These are phyloP conservation scores for Melanomma pulvis-pyrius DNA, from an alignment of 495 filamentous ascomycete species.

Conservation along the genomic window DNA sequence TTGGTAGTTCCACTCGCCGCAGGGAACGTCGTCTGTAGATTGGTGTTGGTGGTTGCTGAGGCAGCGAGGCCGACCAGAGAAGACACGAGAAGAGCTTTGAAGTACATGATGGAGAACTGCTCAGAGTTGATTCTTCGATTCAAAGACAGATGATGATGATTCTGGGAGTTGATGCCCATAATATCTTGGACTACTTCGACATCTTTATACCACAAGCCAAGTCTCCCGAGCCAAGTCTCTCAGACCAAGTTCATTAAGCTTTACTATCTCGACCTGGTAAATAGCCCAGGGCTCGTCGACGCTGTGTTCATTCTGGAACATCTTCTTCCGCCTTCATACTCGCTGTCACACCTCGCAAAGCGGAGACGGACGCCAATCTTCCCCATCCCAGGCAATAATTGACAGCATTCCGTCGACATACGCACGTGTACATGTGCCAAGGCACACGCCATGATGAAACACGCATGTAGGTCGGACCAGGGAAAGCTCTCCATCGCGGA, in stretches of 20 bases:
- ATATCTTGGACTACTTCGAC: too few species aligned
- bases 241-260: too few species aligned
- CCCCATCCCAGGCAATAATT: background rate
- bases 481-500: too few species aligned
- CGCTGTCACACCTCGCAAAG: background rate
- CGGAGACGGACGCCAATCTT: too few species aligned
- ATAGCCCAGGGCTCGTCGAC: background rate
- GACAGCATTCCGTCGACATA: too few species aligned
- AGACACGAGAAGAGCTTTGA: constrained; percentile 16
- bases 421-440: background rate
- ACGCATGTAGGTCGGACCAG: too few species aligned
- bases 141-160: too few species aligned
- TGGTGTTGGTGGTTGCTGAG: constrained; percentile 24
- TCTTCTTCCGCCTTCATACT: background rate
- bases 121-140: background rate
- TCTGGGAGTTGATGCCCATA: too few species aligned
- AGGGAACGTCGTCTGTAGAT: constrained; percentile 32
- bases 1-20: constrained; percentile 18
- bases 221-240: background rate
- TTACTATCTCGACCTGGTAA: too few species aligned
- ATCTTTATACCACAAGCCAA: background rate
- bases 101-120: constrained; percentile 4
- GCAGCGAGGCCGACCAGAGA: constrained; percentile 14
- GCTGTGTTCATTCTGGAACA: background rate
- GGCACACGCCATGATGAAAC: background rate